Base-by-base conservation (phyloP, 805 yeast species). In the Ogataea methylovora region DNA sequence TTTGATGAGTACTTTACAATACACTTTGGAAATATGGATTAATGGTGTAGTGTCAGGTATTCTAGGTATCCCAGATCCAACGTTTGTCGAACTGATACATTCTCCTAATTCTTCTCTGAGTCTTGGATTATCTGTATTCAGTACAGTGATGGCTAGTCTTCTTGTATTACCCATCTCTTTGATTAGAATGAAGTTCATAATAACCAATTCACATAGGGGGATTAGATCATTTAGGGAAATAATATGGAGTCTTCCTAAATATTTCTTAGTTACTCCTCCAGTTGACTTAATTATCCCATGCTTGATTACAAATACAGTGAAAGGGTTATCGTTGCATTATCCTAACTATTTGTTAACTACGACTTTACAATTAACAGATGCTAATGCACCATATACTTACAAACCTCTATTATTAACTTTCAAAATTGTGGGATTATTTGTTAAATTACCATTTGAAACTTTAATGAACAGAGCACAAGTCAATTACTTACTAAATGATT, bases 21-120 rank as follows among this genome's bases (percentile, higher is more conserved):
- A 77, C 32, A 82, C 95, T 0, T 61, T 87, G 30, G 90, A 84
- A 50, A 85, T 95, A 1, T 88, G 97, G 97, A 67, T 87, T 31
- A 82, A 94, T 0, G 96, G 96, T 4, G 74, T 88, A 42, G 52
- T 87, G 7, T 79, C 95, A 4, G 92, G 96, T 2, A 61, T 84
- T 30, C 56, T 84, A 34, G 80, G 83, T 14, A 74, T 86, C 21
- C 95, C 96, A 0, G 97, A 88, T 52, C 96, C 96, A 3, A 76
- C 78, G 41, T 81, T 86, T 53, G 78, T 86, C 45, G 95, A 85
- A 42, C 69, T 83, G 33, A 69, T 84, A 15, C 92, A 84, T 48
- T 80, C 92, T 9, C 75, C 87, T 4, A 86, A 81, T 40, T 86
- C 94, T 1, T 58, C 73, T 31, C 63, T 71, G 33, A 76, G 90